These are phyloP conservation scores for Blastomyces parvus DNA, from an alignment of 2,329 filamentous ascomycete species.

Conservation along the genomic window DNA sequence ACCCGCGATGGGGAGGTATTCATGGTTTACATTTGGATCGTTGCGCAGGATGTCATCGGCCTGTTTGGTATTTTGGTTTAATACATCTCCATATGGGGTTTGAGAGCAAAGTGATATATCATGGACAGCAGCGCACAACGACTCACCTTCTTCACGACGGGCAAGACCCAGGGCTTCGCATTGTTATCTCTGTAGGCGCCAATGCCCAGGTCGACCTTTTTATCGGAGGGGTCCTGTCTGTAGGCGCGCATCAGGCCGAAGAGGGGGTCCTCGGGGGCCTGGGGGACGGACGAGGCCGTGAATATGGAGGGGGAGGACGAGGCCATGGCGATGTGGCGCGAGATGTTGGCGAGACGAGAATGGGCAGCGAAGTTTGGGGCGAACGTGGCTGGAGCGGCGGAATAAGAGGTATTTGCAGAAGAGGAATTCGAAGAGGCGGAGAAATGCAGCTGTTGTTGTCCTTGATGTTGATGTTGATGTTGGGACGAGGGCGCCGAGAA, in stretches of 20 bases:
- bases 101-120: constrained; percentile 1
- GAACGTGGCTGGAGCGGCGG: no score
- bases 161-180: constrained; percentile 93
- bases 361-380: constrained; percentile 8
- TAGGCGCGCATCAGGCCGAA: constrained; percentile 88
- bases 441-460: no score
- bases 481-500: no score
- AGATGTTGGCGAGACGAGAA: constrained; percentile 14
- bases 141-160: constrained; percentile 84
- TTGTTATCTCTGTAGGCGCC: constrained; percentile 92
- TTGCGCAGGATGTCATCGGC: constrained; percentile 81
- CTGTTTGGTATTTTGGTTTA: constrained; percentile 39
- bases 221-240: constrained; percentile 60
- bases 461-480: no score
- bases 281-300: constrained; percentile 65
- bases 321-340: constrained; percentile 14
- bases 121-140: no score
- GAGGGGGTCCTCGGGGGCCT: constrained; percentile 88
- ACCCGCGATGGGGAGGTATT: constrained; percentile 95
- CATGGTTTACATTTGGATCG: constrained; percentile 88
- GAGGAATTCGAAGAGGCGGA: no score
- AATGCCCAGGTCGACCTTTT: constrained; percentile 92
- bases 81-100: background rate
- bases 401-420: no score
- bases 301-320: constrained; percentile 52